Evolutionary conservation across 305 asterid genomes (phyloP).

Genomic region (Caryopteris hybrid): DNA sequence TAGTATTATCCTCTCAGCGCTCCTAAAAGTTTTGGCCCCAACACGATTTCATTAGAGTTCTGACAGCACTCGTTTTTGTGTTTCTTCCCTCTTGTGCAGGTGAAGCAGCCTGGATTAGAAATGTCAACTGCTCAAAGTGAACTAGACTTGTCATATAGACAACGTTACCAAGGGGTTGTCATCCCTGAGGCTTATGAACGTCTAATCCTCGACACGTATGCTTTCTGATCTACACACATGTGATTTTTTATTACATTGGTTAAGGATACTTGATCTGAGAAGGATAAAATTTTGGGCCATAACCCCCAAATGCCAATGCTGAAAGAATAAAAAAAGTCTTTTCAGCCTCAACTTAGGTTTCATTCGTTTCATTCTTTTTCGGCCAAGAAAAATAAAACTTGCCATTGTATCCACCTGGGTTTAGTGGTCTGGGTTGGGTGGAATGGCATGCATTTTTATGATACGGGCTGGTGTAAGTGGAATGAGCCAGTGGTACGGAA

Average conservation of each 20-base stretch:
- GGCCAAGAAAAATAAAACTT: too few relatives aligned
- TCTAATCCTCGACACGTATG: slow-evolving; percentile 76
- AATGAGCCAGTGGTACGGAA: too few relatives aligned
- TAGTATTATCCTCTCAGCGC: background rate
- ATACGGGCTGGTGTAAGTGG: too few relatives aligned
- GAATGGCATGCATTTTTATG: background rate
- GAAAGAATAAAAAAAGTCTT: too few relatives aligned
- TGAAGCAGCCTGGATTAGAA: slow-evolving; percentile 69
- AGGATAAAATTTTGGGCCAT: too few relatives aligned
- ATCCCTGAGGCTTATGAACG: slow-evolving; percentile 86
- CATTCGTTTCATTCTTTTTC: background rate
- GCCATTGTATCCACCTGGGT: background rate
- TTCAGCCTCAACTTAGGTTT: background rate
- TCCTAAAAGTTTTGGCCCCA: background rate
- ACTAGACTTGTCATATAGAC: slow-evolving; percentile 64
- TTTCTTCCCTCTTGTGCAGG: background rate
- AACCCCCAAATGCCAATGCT: too few relatives aligned
- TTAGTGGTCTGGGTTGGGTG: background rate
- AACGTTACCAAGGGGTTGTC: slow-evolving; percentile 54
- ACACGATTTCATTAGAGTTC: background rate
- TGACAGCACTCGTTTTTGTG: background rate
- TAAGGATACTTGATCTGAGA: background rate
- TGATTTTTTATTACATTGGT: background rate
- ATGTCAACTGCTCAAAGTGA: slow-evolving; percentile 69
- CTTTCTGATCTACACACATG: background rate